These are phyloP conservation scores for Aspergillus homomorphus DNA, from an alignment of 495 filamentous ascomycete genomes.

Conservation along the genomic window DNA sequence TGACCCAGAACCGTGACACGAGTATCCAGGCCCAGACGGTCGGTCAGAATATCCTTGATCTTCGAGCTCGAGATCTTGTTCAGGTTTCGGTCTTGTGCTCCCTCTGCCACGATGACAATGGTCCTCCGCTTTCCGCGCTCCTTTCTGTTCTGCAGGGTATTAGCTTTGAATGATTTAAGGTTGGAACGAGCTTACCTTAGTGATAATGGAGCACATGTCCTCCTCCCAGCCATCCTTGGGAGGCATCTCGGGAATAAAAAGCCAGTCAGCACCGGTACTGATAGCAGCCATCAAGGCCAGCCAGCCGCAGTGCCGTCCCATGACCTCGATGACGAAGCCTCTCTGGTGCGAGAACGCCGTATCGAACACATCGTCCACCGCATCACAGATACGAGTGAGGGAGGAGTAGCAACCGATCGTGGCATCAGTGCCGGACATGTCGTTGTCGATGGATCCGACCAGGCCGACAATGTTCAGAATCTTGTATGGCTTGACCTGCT, in stretches of 20 bases:
- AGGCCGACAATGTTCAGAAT: conserved; percentile 93
- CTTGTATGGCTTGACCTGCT: conserved; percentile 68
- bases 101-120: conserved; percentile 96
- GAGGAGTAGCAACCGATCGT: conserved; percentile 98
- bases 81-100: conserved; percentile 80
- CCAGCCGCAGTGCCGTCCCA: conserved; percentile 99
- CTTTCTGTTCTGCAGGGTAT: conserved; percentile 65
- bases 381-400: conserved; percentile 84
- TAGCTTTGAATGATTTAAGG: conserved; percentile 27
- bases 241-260: conserved; percentile 96
- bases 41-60: conserved; percentile 84
- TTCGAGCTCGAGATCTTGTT: conserved; percentile 75
- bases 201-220: conserved; percentile 81
- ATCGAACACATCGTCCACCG: conserved; percentile 94
- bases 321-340: conserved; percentile 97
- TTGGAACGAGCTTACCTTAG: conserved; percentile 55
- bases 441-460: conserved; percentile 98
- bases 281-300: conserved; percentile 95
- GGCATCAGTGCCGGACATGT: conserved; percentile 93
- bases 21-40: conserved; percentile 80
- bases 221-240: conserved; percentile 82
- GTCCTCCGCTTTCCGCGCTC: conserved; percentile 91
- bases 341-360: conserved; percentile 96
- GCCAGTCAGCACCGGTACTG: conserved; percentile 91
- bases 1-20: conserved; percentile 94